Base-by-base conservation (phyloP, 805 yeast genomes). In the Maudiozyma pseudohumilis region DNA sequence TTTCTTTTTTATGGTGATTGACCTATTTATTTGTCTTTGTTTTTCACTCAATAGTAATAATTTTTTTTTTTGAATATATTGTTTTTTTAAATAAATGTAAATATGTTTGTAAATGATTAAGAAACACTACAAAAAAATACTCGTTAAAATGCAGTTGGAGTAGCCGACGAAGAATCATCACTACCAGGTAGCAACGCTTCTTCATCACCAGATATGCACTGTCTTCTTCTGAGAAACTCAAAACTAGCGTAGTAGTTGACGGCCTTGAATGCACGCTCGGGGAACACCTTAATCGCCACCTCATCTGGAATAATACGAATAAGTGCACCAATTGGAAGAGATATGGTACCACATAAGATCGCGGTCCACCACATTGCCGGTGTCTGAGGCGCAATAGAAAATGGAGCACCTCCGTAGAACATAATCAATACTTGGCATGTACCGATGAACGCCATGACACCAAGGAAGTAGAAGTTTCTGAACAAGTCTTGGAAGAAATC, bases 401-500 rank as follows among this genome's bases (percentile, higher is more conserved):
- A 92, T 0, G 98, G 96, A 29, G 89, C 83, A 39, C 99, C 98
- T 38, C 99, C 99, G 45, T 85, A 89, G 61, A 78, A 83, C 97
- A 92, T 92, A 50, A 92, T 89, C 38, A 89, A 60, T 3, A 87
- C 66, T 64, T 92, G 98, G 61, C 77, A 74, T 5, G 82, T 88
- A 22, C 79, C 92, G 59, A 92, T 87, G 34, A 92, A 66, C 2
- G 59, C 50, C 17, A 81, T 76, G 49, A 92, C 88, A 5, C 59
- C 65, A 32, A 87, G 61, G 61, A 92, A 92, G 60, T 84, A 87
- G 66, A 74, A 75, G 59, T 92, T 92, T 59, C 87, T 72, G 61
- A 75, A 74, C 41, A 94, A 65, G 47, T 89, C 89, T 47, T 76
- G 79, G 51, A 84, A 80, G 60, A 92, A 83, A 61, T 92, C 82